A percentile compares a stretch with the other conserved stretches of the same genome.
Evolutionary conservation across 352 stramenopile species (phyloP).

Genomic region (Phytopythium ostracodes): DNA sequence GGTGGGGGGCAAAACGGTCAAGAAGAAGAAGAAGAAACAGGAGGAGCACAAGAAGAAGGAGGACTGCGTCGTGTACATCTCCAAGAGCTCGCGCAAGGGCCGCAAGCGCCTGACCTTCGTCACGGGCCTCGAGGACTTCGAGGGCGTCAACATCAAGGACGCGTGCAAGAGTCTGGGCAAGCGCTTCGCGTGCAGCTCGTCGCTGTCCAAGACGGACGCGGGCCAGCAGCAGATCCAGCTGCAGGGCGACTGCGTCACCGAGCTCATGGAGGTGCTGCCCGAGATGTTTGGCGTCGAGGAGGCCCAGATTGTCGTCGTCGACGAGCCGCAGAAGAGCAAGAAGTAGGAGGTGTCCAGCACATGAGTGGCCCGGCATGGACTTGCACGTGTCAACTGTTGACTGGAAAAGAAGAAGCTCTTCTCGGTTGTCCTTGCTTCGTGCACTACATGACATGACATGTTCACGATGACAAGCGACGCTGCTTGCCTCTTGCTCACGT

Average conservation of each 20-base stretch:
- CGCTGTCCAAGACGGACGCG: slow-evolving; percentile 68
- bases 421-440: neutral
- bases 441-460: too few species aligned
- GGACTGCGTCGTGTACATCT: slow-evolving; percentile 62
- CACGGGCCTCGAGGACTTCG: slow-evolving; percentile 77
- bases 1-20: slow-evolving; percentile 60
- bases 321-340: slow-evolving; percentile 57
- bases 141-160: slow-evolving; percentile 82
- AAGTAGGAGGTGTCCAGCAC: slow-evolving; percentile 26
- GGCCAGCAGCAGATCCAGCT: slow-evolving; percentile 82
- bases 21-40: slow-evolving; percentile 84
- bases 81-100: slow-evolving; percentile 72
- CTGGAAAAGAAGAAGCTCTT: neutral
- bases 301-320: slow-evolving; percentile 65
- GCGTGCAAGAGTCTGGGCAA: slow-evolving; percentile 75
- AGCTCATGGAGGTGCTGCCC: slow-evolving; percentile 68
- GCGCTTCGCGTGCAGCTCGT: slow-evolving; percentile 79
- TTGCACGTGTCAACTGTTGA: neutral
- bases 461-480: too few species aligned
- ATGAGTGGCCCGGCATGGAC: neutral
- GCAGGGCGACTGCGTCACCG: slow-evolving; percentile 71
- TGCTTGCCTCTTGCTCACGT: too few species aligned
- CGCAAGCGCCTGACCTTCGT: slow-evolving; percentile 82
- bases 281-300: slow-evolving; percentile 78
- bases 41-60: slow-evolving; percentile 68